A percentile compares a stretch with the other conserved stretches of the same genome.
These are phyloP conservation scores for Penicillium sp. DNA, from an alignment of 2,329 filamentous ascomycete genomes.

Conservation along the genomic window DNA sequence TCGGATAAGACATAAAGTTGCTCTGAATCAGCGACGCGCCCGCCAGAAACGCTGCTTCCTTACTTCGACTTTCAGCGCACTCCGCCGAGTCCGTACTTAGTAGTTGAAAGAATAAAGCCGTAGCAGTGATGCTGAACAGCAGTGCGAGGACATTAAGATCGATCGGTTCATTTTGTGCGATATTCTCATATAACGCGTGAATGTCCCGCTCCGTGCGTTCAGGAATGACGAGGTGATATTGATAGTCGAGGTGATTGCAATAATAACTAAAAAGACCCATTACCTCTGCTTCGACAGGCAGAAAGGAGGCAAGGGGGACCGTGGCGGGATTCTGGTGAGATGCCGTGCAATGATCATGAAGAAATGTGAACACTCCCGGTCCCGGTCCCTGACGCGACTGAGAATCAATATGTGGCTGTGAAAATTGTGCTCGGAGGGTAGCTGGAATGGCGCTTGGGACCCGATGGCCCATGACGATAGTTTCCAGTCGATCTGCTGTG, in stretches of 20 bases:
- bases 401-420: not conserved
- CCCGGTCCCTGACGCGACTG: not conserved
- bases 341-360: constrained; percentile 1
- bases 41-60: constrained; percentile 30
- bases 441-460: constrained; percentile 24
- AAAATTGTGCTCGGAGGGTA: constrained; percentile 18
- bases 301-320: constrained; percentile 19
- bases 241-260: constrained; percentile 32
- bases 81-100: constrained; percentile 18
- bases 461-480: constrained; percentile 31
- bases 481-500: constrained; percentile 32
- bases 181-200: constrained; percentile 29
- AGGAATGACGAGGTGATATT: constrained; percentile 39
- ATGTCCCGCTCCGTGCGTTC: constrained; percentile 26
- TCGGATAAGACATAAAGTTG: constrained; percentile 32
- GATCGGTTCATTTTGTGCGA: constrained; percentile 19
- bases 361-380: not conserved
- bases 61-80: constrained; percentile 23
- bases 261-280: constrained; percentile 35
- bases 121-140: constrained; percentile 36
- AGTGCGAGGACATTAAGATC: constrained; percentile 33
- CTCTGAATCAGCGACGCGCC: constrained; percentile 34
- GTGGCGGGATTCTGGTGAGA: constrained; percentile 23
- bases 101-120: constrained; percentile 28
- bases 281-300: constrained; percentile 34